Percentiles rank a stretch among this genome's conserved stretches.
phyloP scores from a whole-genome alignment of 1,284 basidiomycete genomes.

The Acaromyces ingoldii region DNA sequence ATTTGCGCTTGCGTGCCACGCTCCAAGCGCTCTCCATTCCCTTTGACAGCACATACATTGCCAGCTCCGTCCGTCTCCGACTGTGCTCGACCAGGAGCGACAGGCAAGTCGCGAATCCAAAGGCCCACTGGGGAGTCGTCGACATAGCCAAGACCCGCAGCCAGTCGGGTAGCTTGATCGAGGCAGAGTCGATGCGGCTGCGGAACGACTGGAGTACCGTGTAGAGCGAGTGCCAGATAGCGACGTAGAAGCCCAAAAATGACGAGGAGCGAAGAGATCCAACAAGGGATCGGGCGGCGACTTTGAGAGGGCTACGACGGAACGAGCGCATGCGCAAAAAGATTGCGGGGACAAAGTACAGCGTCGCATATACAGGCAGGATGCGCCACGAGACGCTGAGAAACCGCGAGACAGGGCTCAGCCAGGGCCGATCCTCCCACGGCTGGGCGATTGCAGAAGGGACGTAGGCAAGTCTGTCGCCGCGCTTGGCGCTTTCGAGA shows the following conservation, averaged over 20 bases:
- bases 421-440: slow-evolving; percentile 65
- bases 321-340: slow-evolving; percentile 44
- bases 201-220: slow-evolving; percentile 20
- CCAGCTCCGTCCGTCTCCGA: slow-evolving; percentile 71
- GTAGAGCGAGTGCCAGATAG: slow-evolving; percentile 74
- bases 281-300: slow-evolving; percentile 57
- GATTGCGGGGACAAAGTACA: slow-evolving; percentile 74
- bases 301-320: slow-evolving; percentile 29
- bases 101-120: slow-evolving; percentile 70
- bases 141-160: slow-evolving; percentile 62
- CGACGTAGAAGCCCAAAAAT: slow-evolving; percentile 79
- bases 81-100: slow-evolving; percentile 83
- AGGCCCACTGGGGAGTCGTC: slow-evolving; percentile 62
- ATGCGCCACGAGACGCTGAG: slow-evolving; percentile 79
- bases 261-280: slow-evolving; percentile 80
- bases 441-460: slow-evolving; percentile 65
- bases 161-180: no score
- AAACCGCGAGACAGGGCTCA: slow-evolving; percentile 68
- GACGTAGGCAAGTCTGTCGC: no score
- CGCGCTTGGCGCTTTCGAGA: slow-evolving; percentile 20
- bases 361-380: slow-evolving; percentile 68
- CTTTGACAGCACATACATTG: slow-evolving; percentile 90
- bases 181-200: slow-evolving; percentile 13
- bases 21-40: slow-evolving; percentile 66
- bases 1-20: slow-evolving; percentile 68